phyloP scores from a whole-genome alignment of 192 early-diverging fungal genomes.

The Coemansia interrupta region DNA sequence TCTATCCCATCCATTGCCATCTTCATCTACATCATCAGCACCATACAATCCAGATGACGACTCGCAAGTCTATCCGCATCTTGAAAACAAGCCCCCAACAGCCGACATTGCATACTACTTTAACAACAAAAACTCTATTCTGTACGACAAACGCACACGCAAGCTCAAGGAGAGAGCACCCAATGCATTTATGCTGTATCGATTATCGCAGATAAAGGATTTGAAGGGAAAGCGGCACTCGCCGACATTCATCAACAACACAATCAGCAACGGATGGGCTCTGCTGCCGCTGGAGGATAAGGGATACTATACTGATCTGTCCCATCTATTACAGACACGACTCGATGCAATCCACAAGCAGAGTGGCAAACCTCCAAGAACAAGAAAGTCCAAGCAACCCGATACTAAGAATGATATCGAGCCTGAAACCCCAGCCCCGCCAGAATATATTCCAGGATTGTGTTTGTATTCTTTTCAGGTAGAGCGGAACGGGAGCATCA shows the following conservation, averaged over 20 bases:
- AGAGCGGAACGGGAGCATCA: too few relatives aligned
- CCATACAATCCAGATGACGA: too few relatives aligned
- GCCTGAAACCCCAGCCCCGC: too few relatives aligned
- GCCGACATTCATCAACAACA: slow-evolving; percentile 10
- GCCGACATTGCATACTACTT: neutral
- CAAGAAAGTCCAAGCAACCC: too few relatives aligned
- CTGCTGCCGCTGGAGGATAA: neutral
- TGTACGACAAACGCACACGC: slow-evolving; percentile 8
- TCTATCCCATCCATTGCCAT: too few relatives aligned
- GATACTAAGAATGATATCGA: too few relatives aligned
- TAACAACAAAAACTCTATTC: neutral
- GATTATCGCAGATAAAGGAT: slow-evolving; percentile 13
- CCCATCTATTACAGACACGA: slow-evolving; percentile 7
- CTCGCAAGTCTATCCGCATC: too few relatives aligned
- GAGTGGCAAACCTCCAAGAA: neutral
- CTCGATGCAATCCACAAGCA: slow-evolving; percentile 5
- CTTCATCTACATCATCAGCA: too few relatives aligned
- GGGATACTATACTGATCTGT: neutral
- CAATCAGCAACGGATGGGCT: slow-evolving; percentile 7
- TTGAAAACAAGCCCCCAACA: neutral
- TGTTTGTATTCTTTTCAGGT: too few relatives aligned
- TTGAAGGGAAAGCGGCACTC: slow-evolving; percentile 15
- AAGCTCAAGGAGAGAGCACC: slow-evolving; percentile 14
- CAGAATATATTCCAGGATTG: too few relatives aligned
- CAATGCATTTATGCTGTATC: slow-evolving; percentile 33